These are phyloP conservation scores for Primulina tabacum DNA, from an alignment of 257 asterid species.

Conservation along the genomic window DNA sequence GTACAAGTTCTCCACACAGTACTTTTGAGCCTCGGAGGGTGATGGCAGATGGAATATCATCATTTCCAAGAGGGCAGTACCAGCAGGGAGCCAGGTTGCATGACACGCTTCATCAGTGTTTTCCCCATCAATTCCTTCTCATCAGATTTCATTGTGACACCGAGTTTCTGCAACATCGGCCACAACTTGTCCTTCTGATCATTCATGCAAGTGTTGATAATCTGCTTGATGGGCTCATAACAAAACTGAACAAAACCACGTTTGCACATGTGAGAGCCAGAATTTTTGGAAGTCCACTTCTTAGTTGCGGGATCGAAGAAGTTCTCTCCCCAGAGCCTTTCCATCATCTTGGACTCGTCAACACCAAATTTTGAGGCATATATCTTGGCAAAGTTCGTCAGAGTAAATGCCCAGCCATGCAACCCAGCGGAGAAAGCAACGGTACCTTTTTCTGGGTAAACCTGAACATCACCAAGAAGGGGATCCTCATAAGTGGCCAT, in stretches of 20 bases:
- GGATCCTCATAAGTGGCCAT: conserved; percentile 47
- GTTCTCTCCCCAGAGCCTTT: conserved; percentile 33
- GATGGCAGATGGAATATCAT: conserved; percentile 43
- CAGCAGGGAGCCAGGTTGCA: conserved; percentile 43
- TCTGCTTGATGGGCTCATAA: conserved; percentile 36
- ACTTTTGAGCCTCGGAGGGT: conserved; percentile 36
- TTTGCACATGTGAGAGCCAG: conserved; percentile 27
- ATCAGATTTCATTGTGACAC: conserved; percentile 34
- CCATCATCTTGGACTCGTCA: conserved; percentile 32
- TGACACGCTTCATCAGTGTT: conserved; percentile 37
- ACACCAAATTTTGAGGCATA: conserved; percentile 38
- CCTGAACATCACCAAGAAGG: conserved; percentile 43
- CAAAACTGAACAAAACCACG: conserved; percentile 36
- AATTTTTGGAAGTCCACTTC: conserved; percentile 24
- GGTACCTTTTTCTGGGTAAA: conserved; percentile 40
- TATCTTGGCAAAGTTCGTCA: conserved; percentile 35
- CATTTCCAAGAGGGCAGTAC: conserved; percentile 40
- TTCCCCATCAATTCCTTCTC: conserved; percentile 36
- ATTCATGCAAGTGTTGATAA: conserved; percentile 38
- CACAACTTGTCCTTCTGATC: conserved; percentile 44
- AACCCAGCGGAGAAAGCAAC: conserved; percentile 38
- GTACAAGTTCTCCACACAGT: conserved; percentile 43
- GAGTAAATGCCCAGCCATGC: conserved; percentile 31
- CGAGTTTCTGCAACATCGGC: conserved; percentile 41
- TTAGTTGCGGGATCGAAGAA: conserved; percentile 26